Evolutionary conservation across 441 rosid genomes (phyloP).

Genomic region (Populus hybrid): DNA sequence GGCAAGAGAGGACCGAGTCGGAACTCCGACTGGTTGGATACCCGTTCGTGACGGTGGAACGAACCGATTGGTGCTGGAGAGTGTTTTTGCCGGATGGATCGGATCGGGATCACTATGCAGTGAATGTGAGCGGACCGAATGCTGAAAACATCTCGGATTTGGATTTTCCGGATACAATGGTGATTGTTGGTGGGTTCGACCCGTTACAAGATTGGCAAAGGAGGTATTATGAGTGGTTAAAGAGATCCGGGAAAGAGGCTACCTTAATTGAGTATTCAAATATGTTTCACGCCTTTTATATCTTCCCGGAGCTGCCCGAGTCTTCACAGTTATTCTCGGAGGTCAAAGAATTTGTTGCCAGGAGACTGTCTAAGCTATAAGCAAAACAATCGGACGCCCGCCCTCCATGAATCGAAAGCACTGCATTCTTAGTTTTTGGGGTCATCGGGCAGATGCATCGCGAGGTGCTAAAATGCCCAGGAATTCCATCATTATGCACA

Average conservation of each 20-base stretch:
- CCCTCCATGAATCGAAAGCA: too few relatives aligned
- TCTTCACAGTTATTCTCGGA: slow-evolving; percentile 30
- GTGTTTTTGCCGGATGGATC: slow-evolving; percentile 52
- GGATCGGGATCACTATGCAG: slow-evolving; percentile 48
- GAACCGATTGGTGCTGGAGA: slow-evolving; percentile 59
- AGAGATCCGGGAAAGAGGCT: slow-evolving; percentile 48
- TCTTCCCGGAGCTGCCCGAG: slow-evolving; percentile 54
- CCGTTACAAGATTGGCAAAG: slow-evolving; percentile 67
- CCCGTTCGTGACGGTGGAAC: slow-evolving; percentile 30
- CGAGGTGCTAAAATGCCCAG: too few relatives aligned
- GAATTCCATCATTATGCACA: too few relatives aligned
- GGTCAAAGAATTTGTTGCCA: slow-evolving; percentile 40
- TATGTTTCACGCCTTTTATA: slow-evolving; percentile 60
- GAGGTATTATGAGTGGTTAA: slow-evolving; percentile 54
- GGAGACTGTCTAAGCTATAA: too few relatives aligned
- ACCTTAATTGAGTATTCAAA: slow-evolving; percentile 49
- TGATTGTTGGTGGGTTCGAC: slow-evolving; percentile 50
- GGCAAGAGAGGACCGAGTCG: slow-evolving; percentile 30
- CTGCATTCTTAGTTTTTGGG: too few relatives aligned
- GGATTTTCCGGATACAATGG: slow-evolving; percentile 49
- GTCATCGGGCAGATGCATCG: too few relatives aligned
- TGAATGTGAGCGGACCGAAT: slow-evolving; percentile 47
- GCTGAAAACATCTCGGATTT: slow-evolving; percentile 36
- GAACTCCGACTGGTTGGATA: slow-evolving; percentile 17
- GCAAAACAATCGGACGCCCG: too few relatives aligned